Conservation (phyloP, 1,139 yeast genomes). For the Yamadazyma membranifaciens region DNA sequence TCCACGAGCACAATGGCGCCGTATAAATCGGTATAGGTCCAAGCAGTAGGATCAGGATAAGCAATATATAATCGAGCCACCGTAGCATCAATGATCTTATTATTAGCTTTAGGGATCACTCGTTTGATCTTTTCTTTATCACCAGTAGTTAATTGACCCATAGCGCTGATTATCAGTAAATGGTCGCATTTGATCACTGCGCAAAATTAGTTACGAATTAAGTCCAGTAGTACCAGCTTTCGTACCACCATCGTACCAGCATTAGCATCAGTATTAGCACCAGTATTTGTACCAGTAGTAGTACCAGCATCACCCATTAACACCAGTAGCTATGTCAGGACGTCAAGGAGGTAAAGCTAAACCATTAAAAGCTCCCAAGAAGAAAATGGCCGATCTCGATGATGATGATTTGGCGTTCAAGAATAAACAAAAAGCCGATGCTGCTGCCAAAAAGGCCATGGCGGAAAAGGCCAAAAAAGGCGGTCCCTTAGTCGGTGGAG, state of each 20-base stretch:
- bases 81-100: conserved; percentile 86
- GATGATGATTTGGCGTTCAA: conserved; percentile 90
- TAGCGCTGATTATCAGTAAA: conserved; percentile 18
- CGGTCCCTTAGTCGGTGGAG: conserved; percentile 90
- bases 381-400: conserved; percentile 68
- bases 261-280: too few relatives aligned
- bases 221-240: too few relatives aligned
- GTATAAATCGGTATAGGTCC: conserved; percentile 85
- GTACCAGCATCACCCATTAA: too few relatives aligned
- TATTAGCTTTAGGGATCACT: conserved; percentile 82
- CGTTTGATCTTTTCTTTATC: conserved; percentile 90
- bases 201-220: too few relatives aligned
- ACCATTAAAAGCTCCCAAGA: conserved; percentile 71
- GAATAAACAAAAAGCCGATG: conserved; percentile 93
- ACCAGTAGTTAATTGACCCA: conserved; percentile 62
- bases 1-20: conserved; percentile 90
- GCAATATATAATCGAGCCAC: conserved; percentile 89
- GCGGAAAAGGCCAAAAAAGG: conserved; percentile 85
- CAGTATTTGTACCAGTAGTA: too few relatives aligned
- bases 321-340: conserved; percentile 55
- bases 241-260: too few relatives aligned
- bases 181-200: too few relatives aligned
- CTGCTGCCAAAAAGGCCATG: conserved; percentile 88
- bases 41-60: conserved; percentile 73
- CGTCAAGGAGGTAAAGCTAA: conserved; percentile 76